Evolutionary conservation across 306 rosid genomes (phyloP).

Genomic region (Cucurbita ficifolia): DNA sequence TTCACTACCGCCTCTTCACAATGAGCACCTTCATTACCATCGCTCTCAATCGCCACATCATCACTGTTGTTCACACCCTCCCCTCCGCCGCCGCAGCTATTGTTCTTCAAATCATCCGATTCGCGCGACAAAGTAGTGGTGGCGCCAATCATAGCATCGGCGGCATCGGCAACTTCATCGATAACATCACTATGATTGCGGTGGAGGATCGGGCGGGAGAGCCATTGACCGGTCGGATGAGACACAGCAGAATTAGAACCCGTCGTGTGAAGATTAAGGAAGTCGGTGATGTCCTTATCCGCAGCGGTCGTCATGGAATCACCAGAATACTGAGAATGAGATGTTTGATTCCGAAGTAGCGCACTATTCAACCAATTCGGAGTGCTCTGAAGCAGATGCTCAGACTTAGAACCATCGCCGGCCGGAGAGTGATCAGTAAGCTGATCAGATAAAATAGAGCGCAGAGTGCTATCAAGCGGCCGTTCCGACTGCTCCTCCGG

Average conservation of each 20-base stretch:
- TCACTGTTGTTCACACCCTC: conserved; percentile 23
- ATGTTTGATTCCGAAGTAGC: conserved; percentile 46
- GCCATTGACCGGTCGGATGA: conserved; percentile 63
- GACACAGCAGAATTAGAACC: conserved; percentile 39
- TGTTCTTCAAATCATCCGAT: conserved; percentile 32
- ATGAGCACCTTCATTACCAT: conserved; percentile 11
- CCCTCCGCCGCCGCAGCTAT: conserved; percentile 6
- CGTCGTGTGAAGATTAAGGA: conserved; percentile 68
- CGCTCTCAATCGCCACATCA: conserved; percentile 27
- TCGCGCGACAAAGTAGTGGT: conserved; percentile 32
- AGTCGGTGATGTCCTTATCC: conserved; percentile 24
- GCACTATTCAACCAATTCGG: conserved; percentile 98
- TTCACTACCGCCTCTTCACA: conserved; percentile 30
- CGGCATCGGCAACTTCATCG: conserved; percentile 29
- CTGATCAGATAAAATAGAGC: conserved; percentile 26
- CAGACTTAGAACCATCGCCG: conserved; percentile 31
- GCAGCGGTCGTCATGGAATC: conserved; percentile 11
- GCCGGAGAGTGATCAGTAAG: conserved; percentile 16
- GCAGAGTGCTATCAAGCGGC: conserved; percentile 16
- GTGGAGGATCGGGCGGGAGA: conserved; percentile 47
- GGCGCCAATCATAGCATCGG: conserved; percentile 43
- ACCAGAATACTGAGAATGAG: conserved; percentile 35
- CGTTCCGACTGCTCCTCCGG: conserved; percentile 31
- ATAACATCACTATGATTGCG: conserved; percentile 70
- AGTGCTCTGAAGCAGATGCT: conserved; percentile 41